phyloP scores from a whole-genome alignment of 164 flowering plant species.

The Stephania yunnanensis region DNA sequence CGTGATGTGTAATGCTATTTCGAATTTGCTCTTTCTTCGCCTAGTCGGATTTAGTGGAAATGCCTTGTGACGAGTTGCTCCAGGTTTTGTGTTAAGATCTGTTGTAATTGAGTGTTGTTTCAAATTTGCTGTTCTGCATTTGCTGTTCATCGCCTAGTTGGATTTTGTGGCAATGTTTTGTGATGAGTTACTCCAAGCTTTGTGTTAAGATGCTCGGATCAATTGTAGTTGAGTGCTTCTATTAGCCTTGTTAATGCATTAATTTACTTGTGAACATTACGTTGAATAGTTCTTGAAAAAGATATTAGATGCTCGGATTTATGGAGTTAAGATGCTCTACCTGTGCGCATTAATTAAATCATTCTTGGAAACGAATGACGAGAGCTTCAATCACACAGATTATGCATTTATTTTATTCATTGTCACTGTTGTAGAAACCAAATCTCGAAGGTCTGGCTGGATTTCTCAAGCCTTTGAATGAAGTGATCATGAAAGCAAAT shows the following conservation, averaged over 20 bases:
- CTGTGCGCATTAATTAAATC: no score
- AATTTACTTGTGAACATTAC: neutral
- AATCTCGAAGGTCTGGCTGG: conserved; percentile 55
- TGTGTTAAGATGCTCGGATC: conserved; percentile 1
- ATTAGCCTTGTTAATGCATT: neutral
- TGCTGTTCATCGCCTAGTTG: neutral
- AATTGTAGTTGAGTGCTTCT: neutral
- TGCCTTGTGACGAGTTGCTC: no score
- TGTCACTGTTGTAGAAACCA: conserved; percentile 66
- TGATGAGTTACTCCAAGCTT: neutral
- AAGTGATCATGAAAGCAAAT: conserved; percentile 72
- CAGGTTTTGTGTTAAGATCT: neutral
- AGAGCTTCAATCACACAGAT: neutral
- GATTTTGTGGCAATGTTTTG: neutral
- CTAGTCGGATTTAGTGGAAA: no score
- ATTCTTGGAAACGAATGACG: neutral
- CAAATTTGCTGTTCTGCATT: no score
- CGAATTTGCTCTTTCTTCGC: no score
- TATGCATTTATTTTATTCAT: neutral
- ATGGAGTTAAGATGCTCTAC: no score
- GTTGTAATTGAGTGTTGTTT: neutral
- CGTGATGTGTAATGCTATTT: no score
- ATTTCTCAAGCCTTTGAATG: conserved; percentile 89
- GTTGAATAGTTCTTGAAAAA: neutral
- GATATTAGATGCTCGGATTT: neutral